Base-by-base conservation (phyloP, 805 yeast species). In the Grigorovia humatica region DNA sequence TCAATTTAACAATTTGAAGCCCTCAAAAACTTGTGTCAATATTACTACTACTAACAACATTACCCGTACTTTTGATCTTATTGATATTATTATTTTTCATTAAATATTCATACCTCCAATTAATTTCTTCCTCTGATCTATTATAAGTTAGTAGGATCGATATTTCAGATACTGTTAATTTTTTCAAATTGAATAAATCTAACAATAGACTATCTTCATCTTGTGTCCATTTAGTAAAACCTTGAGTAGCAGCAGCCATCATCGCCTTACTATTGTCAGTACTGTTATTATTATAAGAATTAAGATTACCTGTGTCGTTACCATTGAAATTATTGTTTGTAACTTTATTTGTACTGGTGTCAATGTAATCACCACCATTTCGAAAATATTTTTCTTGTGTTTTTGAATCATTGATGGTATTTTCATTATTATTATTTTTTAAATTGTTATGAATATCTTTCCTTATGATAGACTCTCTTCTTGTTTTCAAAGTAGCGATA, bases 181-280 rank as follows among this genome's bases (percentile, higher is more conserved):
- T 85, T 27, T 44, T 48, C 12, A 79, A 68, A 51, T 85, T 71
- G 54, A 77, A 72, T 47, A 76, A 75, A 46, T 79, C 60, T 42
- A 88, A 64, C 38, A 80, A 63, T 35, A 80, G 63, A 54, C 82
- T 85, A 66, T 88, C 96, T 65, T 88, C 95, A 48, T 85, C 91
- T 60, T 54, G 51, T 0, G 75, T 60, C 83, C 83, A 79, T 23
- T n/a, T 17, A n/a, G 15, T 40, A 40, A 30, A 35, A 4, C 45
- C 46, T 40, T 50, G 52, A 23, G 41, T 48, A 42, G 4, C 18
- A 42, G 4, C 18, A 44, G 40, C 46, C 46, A 48, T 48, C 23
- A 19, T 20, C 11, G 8, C 15, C 11, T 32, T 32, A 32, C 38
- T 13, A 32, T 13, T 32, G 8, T 9, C 38, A 32, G 4, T 32